A percentile compares a stretch with the other conserved stretches of the same genome.
These are phyloP conservation scores for Mycena galopus DNA, from an alignment of 768 basidiomycete species.

Conservation along the genomic window DNA sequence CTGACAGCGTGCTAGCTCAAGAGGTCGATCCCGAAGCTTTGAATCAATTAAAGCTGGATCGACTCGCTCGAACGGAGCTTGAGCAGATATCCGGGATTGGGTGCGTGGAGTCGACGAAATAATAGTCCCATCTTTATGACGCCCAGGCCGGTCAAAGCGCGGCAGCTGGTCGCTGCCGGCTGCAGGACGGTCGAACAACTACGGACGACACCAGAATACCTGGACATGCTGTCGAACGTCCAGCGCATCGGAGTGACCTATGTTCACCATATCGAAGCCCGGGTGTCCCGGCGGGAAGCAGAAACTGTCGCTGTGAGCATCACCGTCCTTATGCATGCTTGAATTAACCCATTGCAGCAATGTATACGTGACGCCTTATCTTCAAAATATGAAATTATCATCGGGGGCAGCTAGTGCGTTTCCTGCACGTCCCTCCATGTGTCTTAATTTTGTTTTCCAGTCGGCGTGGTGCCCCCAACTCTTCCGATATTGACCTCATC, in stretches of 20 bases:
- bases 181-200: conserved; percentile 60
- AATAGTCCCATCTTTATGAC: conserved; percentile 25
- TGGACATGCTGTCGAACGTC: conserved; percentile 50
- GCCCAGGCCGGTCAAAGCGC: conserved; percentile 54
- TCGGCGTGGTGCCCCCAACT: conserved; percentile 58
- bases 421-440: background rate
- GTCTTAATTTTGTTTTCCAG: conserved; percentile 45
- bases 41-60: conserved; percentile 45
- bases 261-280: conserved; percentile 51
- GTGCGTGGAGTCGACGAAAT: conserved; percentile 45
- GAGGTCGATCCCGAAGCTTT: conserved; percentile 21
- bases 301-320: conserved; percentile 60
- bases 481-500: conserved; percentile 57
- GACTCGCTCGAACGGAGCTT: conserved; percentile 46
- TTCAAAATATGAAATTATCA: conserved; percentile 60
- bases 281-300: conserved; percentile 55
- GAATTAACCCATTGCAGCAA: conserved; percentile 48
- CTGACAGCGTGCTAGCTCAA: conserved; percentile 9
- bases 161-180: conserved; percentile 64
- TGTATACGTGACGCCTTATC: conserved; percentile 63
- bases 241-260: conserved; percentile 59
- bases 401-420: conserved; percentile 73
- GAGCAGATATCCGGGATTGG: conserved; percentile 61
- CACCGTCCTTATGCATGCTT: background rate
- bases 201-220: conserved; percentile 50